Percentiles rank a stretch among this genome's conserved stretches.
Conservation (phyloP, 129 eudicot genomes). For the Tagetes erecta region DNA sequence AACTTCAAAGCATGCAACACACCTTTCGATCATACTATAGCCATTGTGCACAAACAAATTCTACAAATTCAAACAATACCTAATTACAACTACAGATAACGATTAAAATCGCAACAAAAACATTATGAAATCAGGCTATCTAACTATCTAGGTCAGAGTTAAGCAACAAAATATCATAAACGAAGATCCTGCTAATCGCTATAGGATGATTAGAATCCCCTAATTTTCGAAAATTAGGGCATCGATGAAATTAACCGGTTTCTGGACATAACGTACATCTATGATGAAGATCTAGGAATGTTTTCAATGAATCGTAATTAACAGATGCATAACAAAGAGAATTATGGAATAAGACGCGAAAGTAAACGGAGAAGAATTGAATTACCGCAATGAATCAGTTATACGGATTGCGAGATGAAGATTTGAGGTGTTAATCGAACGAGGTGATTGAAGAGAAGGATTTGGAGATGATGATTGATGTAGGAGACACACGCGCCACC, state of each 20-base stretch:
- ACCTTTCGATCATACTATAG: slow-evolving; percentile 1
- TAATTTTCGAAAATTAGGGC: slow-evolving; percentile 20
- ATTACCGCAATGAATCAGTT: slow-evolving; percentile 31
- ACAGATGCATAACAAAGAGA: slow-evolving; percentile 1
- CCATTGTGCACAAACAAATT: slow-evolving; percentile 8
- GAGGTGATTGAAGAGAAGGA: not conserved
- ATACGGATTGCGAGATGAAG: slow-evolving; percentile 13
- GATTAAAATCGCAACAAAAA: not conserved
- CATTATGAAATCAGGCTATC: not conserved
- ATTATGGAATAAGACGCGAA: not conserved
- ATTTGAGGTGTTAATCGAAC: slow-evolving; percentile 5
- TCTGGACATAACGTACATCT: not conserved
- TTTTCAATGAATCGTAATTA: not conserved
- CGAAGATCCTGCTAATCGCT: slow-evolving; percentile 4
- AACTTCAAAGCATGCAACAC: not conserved
- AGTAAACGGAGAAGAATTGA: not conserved
- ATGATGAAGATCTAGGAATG: not conserved
- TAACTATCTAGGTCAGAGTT: not conserved
- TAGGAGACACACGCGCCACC: slow-evolving; percentile 43
- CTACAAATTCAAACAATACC: not conserved
- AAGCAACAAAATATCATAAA: not conserved
- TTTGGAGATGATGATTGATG: slow-evolving; percentile 14
- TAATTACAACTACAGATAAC: not conserved
- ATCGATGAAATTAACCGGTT: not conserved
- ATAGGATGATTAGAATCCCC: not conserved